Conservation (phyloP, 257 asterid species). For the Nicotiana tomentosiformis region DNA sequence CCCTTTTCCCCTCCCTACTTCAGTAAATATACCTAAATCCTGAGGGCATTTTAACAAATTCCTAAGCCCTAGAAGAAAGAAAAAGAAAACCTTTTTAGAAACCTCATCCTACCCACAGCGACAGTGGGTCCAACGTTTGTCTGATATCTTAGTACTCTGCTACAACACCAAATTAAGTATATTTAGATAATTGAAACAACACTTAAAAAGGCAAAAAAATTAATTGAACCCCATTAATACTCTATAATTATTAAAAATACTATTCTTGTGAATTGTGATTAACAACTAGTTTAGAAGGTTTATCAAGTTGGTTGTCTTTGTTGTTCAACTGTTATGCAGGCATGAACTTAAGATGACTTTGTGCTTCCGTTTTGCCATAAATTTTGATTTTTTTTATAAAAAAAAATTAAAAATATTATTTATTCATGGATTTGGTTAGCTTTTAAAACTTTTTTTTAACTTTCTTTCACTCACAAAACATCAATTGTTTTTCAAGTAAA, state of each 20-base stretch:
- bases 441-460: no score
- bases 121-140: conserved; percentile 39
- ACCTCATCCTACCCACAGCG: conserved; percentile 24
- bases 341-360: background rate
- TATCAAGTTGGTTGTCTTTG: conserved; percentile 25
- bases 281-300: conserved; percentile 24
- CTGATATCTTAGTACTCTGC: conserved; percentile 29
- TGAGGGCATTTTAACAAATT: background rate
- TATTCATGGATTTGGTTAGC: no score
- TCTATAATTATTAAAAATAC: background rate
- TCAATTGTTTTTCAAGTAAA: no score
- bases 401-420: no score
- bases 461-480: no score
- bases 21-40: conserved; percentile 16
- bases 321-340: background rate
- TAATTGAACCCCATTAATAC: conserved; percentile 9
- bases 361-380: no score
- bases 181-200: conserved; percentile 2
- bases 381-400: no score
- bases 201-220: conserved; percentile 19
- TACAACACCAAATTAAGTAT: background rate
- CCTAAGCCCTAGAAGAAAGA: conserved; percentile 8
- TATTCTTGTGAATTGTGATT: conserved; percentile 13
- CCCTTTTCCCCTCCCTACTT: background rate
- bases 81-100: background rate